These are phyloP conservation scores for Saturnispora mendoncae DNA, from an alignment of 805 yeast genomes.

Conservation along the genomic window DNA sequence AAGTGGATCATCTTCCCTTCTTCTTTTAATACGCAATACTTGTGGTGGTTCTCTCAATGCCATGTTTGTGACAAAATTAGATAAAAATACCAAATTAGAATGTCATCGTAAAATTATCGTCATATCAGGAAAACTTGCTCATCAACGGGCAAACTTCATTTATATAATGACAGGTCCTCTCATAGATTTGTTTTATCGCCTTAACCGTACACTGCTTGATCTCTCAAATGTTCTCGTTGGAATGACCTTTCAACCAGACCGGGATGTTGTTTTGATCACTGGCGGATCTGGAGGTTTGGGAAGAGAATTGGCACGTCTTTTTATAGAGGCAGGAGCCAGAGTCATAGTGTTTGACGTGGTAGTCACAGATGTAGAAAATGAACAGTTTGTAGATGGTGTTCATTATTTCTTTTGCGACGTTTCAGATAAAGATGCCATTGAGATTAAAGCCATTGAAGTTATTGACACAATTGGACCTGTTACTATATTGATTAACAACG, in stretches of 20 bases:
- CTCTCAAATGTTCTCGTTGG: constrained; percentile 39
- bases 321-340: constrained; percentile 36
- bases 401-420: constrained; percentile 65
- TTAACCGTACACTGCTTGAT: constrained; percentile 23
- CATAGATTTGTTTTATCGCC: constrained; percentile 18
- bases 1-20: constrained; percentile 79
- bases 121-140: background rate
- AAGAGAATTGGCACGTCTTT: constrained; percentile 41
- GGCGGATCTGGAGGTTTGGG: constrained; percentile 87
- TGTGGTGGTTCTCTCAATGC: constrained; percentile 36
- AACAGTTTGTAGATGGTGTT: constrained; percentile 31
- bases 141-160: background rate
- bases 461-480: constrained; percentile 45
- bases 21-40: constrained; percentile 75
- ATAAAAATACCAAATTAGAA: background rate
- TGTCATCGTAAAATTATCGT: background rate
- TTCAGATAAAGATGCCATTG: constrained; percentile 39
- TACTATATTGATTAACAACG: constrained; percentile 73
- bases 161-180: constrained; percentile 25
- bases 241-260: constrained; percentile 39
- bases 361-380: constrained; percentile 31
- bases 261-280: constrained; percentile 65
- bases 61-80: background rate
- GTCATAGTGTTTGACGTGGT: constrained; percentile 62
- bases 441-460: constrained; percentile 33